Conservation (phyloP, 441 rosid species). For the Jatropha multifida region DNA sequence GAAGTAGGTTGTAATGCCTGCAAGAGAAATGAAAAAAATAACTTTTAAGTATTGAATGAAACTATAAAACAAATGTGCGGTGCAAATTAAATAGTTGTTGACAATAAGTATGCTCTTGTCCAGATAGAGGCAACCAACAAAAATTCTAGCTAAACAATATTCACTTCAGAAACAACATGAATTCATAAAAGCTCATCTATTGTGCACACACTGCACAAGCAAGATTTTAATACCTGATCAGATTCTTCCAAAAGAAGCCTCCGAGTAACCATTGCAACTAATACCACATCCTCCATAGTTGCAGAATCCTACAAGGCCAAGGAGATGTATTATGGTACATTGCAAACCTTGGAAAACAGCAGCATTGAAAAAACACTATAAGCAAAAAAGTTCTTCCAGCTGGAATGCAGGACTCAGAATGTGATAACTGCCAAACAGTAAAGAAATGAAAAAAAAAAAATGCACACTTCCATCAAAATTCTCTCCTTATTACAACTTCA, state of each 20-base stretch:
- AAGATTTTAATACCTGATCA: conserved; percentile 54
- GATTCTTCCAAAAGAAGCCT: conserved; percentile 93
- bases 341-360: conserved; percentile 7
- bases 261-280: conserved; percentile 83
- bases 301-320: conserved; percentile 55
- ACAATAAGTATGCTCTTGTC: not conserved
- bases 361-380: conserved; percentile 1
- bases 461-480: not conserved
- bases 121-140: not conserved
- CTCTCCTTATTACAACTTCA: conserved; percentile 4
- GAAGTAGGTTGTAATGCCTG: conserved; percentile 70
- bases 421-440: not conserved
- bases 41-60: conserved; percentile 17
- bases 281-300: conserved; percentile 73
- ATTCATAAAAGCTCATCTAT: not conserved
- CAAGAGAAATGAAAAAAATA: conserved; percentile 29
- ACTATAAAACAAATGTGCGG: not conserved
- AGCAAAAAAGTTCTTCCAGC: not conserved
- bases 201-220: not conserved
- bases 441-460: not conserved
- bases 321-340: conserved; percentile 19
- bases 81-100: not conserved
- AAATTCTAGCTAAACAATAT: conserved; percentile 4
- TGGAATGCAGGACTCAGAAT: not conserved
- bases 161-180: conserved; percentile 9